Base-by-base conservation (phyloP, 805 yeast species). In the Starmerella geochares region DNA sequence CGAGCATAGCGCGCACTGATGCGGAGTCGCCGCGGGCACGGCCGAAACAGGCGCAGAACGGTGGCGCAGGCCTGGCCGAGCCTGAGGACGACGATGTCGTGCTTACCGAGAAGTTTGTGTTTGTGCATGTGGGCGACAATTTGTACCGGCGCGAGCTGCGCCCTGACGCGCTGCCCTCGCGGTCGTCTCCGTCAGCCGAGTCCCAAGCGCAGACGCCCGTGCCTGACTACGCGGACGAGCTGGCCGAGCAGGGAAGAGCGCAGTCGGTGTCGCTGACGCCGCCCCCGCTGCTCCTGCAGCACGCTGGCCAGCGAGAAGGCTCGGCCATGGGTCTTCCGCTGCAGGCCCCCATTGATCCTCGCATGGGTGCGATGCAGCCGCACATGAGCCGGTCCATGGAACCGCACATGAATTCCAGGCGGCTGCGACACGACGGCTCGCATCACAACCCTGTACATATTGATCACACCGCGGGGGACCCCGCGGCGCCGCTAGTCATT, bases 91-190 rank as follows among this genome's bases (percentile, higher is more conserved):
- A 56, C 23, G 59, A 54, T 39, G 54, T 52, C 0, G 56, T 58
- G 3, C 35, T 50, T 9, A 57, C 62, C 9, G 60, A 53, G 21
- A 52, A 51, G 24, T 59, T 38, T 36, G 61, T 62, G 14, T 65
- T 62, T 52, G 60, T 64, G 21, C 65, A 64, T 3, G 66, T 60
- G 0, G 67, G 68, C 11, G 59, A 62, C 40, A 66, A 65, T 23
- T 53, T 65, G 10, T 65, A 60, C 49, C 56, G 65, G 3, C 58
- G 60, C 20, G 60, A 59, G 31, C 48, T 45, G 14, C 42, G 60
- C n/a, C 50, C 50, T 19, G 43, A 24, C 31, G 7, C 31, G 16
- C 21, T 40, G 38, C 31, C 49, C 10, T 40, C 37, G 14, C 28
- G 27, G 11, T 14, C 19, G 27, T 11, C 23, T n/a, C 25, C 21